Base-by-base conservation (phyloP, 73 alveolate genomes). In the Paramecium tetraurelia region DNA sequence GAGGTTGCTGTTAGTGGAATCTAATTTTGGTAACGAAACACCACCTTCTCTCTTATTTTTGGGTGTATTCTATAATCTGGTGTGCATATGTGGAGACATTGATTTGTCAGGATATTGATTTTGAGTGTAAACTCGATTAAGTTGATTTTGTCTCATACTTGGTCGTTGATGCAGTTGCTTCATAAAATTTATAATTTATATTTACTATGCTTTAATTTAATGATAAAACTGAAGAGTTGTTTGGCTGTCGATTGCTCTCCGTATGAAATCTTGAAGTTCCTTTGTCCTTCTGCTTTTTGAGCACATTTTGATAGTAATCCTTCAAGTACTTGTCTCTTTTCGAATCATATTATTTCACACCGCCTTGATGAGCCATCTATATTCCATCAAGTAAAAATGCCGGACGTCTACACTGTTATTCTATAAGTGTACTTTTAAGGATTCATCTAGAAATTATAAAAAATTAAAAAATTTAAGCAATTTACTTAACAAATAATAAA, bases 171-270 rank as follows among this genome's bases (percentile, higher is more conserved):
- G 41, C 1, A 16, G 46, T 33, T 63, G 84, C 84, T 63, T 63
- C 84, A 63, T 59, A 59, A 63, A 63, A 24, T n/a, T 53, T 53
- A 53, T 63, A 63, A 27, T 63, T 27, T 31, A 27, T 63, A 31
- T 31, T 63, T 63, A 63, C 84, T 24, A 63, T 63, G 84, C 84
- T 63, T 63, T 63, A 63, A 63, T 63, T 63, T 33, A 63, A 63
- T 63, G 84, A 63, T 31, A 31, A 22, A 63, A 63, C 21, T 4
- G 84, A 63, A 63, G 84, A 63, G 46, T 63, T 27, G 7, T 31
- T 31, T 4, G 46, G 27, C 3, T 63, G 11, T 63, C 84, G 10
- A 31, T 31, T 33, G 12, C 84, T 63, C 48, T 63, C 84, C 12
- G 84, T 63, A 14, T 63, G 22, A 27, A 63, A 31, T 33, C 84